Conservation (phyloP, 306 rosid species). For the Vigna radiata region DNA sequence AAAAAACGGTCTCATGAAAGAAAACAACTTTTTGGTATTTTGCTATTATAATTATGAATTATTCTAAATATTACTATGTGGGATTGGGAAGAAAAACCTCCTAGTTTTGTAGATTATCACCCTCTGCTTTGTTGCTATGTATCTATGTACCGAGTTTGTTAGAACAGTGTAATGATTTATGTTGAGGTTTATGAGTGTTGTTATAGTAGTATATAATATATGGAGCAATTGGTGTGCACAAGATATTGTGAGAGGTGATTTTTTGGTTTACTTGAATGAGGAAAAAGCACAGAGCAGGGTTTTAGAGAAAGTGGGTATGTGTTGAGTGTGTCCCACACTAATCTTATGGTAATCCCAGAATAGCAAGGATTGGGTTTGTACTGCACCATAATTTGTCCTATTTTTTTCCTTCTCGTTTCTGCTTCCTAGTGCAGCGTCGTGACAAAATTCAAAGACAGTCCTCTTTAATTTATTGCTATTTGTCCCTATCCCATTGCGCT, state of each 20-base stretch:
- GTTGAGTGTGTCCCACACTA: constrained; percentile 42
- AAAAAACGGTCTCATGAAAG: not conserved
- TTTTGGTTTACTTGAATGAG: constrained; percentile 37
- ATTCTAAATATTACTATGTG: not conserved
- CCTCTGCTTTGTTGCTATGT: constrained; percentile 25
- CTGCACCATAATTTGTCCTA: constrained; percentile 37
- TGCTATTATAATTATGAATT: not conserved
- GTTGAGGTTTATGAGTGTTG: not conserved
- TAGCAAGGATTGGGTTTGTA: constrained; percentile 38
- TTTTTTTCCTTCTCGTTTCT: constrained; percentile 33
- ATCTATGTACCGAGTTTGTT: constrained; percentile 14
- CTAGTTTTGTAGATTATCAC: constrained; percentile 30
- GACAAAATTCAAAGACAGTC: constrained; percentile 57
- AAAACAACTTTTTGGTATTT: not conserved
- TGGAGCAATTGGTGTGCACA: too few relatives aligned
- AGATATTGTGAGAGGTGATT: not conserved
- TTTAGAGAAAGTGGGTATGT: constrained; percentile 24
- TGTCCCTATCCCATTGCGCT: constrained; percentile 48
- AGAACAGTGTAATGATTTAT: constrained; percentile 24
- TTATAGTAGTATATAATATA: not conserved
- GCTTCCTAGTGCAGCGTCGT: constrained; percentile 37
- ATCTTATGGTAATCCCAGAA: constrained; percentile 39
- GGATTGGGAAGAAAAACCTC: constrained; percentile 18
- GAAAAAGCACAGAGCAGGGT: constrained; percentile 36
- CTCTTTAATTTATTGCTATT: constrained; percentile 49